Conservation (phyloP, 306 rosid genomes). For the Nissolia schottii region DNA sequence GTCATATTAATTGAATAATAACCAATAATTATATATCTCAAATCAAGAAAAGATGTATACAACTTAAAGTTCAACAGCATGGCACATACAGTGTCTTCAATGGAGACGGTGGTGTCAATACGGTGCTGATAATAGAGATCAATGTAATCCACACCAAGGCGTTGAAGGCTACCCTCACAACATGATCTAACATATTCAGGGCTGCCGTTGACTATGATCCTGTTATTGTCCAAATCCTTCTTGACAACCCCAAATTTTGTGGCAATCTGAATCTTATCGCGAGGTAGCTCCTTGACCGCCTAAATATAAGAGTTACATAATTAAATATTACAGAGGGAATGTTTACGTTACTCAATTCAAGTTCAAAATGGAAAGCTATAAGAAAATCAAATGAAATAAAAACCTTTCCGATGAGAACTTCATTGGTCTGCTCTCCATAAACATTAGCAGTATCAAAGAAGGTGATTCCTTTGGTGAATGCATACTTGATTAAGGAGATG, state of each 20-base stretch:
- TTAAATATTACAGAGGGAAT: too few species aligned
- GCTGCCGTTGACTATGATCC: conserved; percentile 25
- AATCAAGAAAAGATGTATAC: neutral
- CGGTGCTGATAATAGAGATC: conserved; percentile 64
- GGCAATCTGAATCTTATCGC: conserved; percentile 54
- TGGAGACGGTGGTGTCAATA: conserved; percentile 26
- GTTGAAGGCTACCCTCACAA: conserved; percentile 62
- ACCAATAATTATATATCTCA: neutral
- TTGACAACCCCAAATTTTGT: conserved; percentile 50
- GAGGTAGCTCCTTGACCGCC: conserved; percentile 51
- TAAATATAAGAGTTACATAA: neutral
- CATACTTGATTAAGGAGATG: conserved; percentile 40
- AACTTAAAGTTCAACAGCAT: neutral
- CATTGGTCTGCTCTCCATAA: conserved; percentile 53
- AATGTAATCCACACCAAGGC: conserved; percentile 48
- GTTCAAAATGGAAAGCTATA: too few species aligned
- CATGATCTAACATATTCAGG: conserved; percentile 50
- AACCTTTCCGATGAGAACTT: conserved; percentile 56
- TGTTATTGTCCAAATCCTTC: neutral
- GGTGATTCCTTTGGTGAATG: conserved; percentile 46
- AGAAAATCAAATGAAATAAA: too few species aligned
- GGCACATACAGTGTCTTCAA: conserved; percentile 47
- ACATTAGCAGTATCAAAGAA: conserved; percentile 54
- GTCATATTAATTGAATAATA: too few species aligned
- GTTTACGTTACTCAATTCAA: too few species aligned